Evolutionary conservation across 2,329 filamentous ascomycete species (phyloP), one percentile per base, ranked within the genome.

Genomic region (Diplodia intermedia): DNA sequence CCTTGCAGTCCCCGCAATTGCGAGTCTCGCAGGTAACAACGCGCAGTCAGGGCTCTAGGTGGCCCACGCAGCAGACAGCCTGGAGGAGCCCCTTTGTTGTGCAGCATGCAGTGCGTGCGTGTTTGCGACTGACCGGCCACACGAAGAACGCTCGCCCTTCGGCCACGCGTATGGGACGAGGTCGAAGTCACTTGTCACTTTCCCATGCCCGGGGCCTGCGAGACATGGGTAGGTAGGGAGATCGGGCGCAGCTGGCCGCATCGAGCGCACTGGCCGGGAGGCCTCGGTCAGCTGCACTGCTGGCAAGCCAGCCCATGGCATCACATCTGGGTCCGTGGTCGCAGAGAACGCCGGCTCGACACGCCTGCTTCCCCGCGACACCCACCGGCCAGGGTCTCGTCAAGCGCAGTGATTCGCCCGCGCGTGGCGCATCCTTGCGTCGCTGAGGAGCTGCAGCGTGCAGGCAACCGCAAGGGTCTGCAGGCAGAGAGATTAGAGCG

Each of bases 261-360:
- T 63, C 47, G 60, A 38, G 60, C 40, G 57, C 60, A 49, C 29
- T n/a, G 47, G 43, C 60, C 29, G 40, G 43, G 40, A 14, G 43
- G 43, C 43, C 43, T 18, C n/a, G 60, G 60, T 52, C 60, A 52
- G 36, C 55, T 60, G 55, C 43, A 36, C n/a, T 14, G 14, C 36
- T 40, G 54, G 20, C 31, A 15, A 53, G 12, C 54, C 31, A 38
- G 26, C 60, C 29, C 43, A 62, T 33, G 26, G 14, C 57, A 33
- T 49, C 57, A 23, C 40, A 33, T 62, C 54, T 38, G n/a, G 43
- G 18, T 14, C 43, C 31, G 20, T 55, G 43, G 57, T 49, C 60
- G 60, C 60, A 63, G 43, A 63, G 43, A 63, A 63, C 23, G 60
- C 60, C 60, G 60, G 47, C 60, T 63, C 43, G 60, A 50, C 57